Evolutionary conservation across 805 yeast species (phyloP).

Genomic region (Kazachstania martiniae): DNA sequence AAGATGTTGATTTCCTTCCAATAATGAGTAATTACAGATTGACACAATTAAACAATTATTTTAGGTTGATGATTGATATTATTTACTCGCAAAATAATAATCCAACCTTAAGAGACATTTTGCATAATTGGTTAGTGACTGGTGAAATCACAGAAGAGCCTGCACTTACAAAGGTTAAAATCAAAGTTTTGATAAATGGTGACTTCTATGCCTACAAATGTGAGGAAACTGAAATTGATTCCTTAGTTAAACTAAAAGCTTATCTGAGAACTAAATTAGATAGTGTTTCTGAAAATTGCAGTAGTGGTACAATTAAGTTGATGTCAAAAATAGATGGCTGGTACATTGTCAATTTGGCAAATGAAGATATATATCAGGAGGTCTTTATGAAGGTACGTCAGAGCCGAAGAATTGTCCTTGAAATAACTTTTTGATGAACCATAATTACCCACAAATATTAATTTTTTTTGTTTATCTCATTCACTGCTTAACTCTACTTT

Average conservation of each 20-base stretch:
- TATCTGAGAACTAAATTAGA: slow-evolving; percentile 1
- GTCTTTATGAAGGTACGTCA: slow-evolving; percentile 6
- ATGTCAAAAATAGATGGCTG: slow-evolving; percentile 12
- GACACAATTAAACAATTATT: slow-evolving; percentile 5
- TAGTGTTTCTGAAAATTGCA: neutral
- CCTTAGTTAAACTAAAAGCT: slow-evolving; percentile 6
- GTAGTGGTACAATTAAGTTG: slow-evolving; percentile 1
- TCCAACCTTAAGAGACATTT: slow-evolving; percentile 1
- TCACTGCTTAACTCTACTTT: too few species aligned
- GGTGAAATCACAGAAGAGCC: neutral
- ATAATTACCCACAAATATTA: too few species aligned
- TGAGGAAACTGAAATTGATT: slow-evolving; percentile 5
- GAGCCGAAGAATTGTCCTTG: slow-evolving; percentile 7
- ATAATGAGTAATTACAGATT: slow-evolving; percentile 5
- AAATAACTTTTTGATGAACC: slow-evolving; percentile 1
- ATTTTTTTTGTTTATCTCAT: too few species aligned
- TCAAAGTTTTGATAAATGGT: slow-evolving; percentile 13
- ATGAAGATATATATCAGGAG: slow-evolving; percentile 9
- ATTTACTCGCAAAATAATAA: neutral
- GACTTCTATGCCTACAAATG: slow-evolving; percentile 18
- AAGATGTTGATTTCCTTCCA: neutral
- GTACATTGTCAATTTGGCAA: slow-evolving; percentile 11
- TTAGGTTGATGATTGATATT: slow-evolving; percentile 1
- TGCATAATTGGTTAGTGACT: slow-evolving; percentile 6
- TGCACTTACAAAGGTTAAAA: slow-evolving; percentile 4